These are phyloP conservation scores for Crucibulum laeve DNA, from an alignment of 768 basidiomycete species.

Conservation along the genomic window DNA sequence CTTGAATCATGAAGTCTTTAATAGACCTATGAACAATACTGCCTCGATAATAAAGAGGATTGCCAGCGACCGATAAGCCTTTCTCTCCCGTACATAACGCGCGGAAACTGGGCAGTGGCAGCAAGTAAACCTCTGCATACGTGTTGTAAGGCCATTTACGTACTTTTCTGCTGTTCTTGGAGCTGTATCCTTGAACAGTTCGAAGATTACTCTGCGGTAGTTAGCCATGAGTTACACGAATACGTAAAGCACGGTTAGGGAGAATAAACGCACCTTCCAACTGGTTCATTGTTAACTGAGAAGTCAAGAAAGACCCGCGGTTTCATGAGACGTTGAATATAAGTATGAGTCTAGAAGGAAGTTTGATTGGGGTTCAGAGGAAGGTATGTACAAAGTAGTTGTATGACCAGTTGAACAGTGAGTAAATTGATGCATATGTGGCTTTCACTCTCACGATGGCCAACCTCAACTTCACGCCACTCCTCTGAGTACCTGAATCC, in stretches of 20 bases:
- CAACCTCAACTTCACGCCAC: no score
- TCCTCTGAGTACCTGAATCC: no score
- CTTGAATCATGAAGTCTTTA: constrained; percentile 75
- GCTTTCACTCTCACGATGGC: no score
- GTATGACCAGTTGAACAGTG: no score
- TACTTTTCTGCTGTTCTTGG: constrained; percentile 85
- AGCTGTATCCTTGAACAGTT: constrained; percentile 67
- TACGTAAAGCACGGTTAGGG: neutral
- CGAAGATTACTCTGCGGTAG: constrained; percentile 57
- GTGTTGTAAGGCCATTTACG: constrained; percentile 10
- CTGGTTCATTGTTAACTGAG: constrained; percentile 38
- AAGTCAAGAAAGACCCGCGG: constrained; percentile 65
- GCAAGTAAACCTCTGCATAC: constrained; percentile 4
- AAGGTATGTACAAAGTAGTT: neutral
- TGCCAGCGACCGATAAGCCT: constrained; percentile 63
- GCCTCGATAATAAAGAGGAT: constrained; percentile 81
- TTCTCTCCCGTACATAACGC: constrained; percentile 84
- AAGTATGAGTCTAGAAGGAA: neutral
- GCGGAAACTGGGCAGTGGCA: constrained; percentile 60
- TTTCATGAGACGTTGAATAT: constrained; percentile 44
- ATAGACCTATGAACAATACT: constrained; percentile 78
- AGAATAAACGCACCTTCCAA: constrained; percentile 46
- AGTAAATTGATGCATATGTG: no score
- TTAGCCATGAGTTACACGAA: constrained; percentile 6
- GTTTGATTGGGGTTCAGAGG: neutral